A percentile compares a stretch with the other conserved stretches of the same genome.
These are phyloP conservation scores for Aegilops umbellulata DNA, from an alignment of 176 grass and related monocot genomes.

Conservation along the genomic window DNA sequence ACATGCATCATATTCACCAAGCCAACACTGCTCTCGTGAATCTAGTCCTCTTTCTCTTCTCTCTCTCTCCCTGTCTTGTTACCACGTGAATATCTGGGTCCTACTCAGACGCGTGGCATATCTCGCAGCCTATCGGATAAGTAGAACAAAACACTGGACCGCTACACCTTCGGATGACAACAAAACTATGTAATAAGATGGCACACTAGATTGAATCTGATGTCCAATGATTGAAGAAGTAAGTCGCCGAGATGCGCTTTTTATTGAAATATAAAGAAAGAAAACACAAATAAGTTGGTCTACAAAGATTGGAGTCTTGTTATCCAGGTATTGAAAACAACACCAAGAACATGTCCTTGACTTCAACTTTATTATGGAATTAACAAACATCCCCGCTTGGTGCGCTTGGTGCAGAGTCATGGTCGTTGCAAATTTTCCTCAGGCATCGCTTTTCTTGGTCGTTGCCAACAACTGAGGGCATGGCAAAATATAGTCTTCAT, in stretches of 20 bases:
- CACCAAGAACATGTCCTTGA: not conserved
- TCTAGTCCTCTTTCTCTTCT: too few relatives aligned
- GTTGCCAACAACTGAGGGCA: not conserved
- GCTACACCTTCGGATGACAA: not conserved
- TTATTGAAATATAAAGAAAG: not conserved
- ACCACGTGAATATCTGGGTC: too few relatives aligned
- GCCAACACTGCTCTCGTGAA: too few relatives aligned
- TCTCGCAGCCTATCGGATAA: too few relatives aligned
- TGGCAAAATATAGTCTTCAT: not conserved
- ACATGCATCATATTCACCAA: too few relatives aligned
- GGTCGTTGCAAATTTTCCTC: not conserved
- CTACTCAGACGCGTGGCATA: too few relatives aligned
- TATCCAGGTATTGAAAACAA: not conserved
- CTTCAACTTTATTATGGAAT: not conserved
- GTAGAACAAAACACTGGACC: not conserved
- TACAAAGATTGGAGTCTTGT: not conserved
- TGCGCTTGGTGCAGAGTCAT: not conserved
- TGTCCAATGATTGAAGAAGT: not conserved
- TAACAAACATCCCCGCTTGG: not conserved
- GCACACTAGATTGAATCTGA: not conserved
- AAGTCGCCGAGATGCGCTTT: not conserved
- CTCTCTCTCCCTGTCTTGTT: too few relatives aligned
- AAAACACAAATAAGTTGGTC: not conserved
- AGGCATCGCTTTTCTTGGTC: not conserved
- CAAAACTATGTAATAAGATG: not conserved